Conservation (phyloP, 768 basidiomycete genomes). For the Amanita polypyramis region DNA sequence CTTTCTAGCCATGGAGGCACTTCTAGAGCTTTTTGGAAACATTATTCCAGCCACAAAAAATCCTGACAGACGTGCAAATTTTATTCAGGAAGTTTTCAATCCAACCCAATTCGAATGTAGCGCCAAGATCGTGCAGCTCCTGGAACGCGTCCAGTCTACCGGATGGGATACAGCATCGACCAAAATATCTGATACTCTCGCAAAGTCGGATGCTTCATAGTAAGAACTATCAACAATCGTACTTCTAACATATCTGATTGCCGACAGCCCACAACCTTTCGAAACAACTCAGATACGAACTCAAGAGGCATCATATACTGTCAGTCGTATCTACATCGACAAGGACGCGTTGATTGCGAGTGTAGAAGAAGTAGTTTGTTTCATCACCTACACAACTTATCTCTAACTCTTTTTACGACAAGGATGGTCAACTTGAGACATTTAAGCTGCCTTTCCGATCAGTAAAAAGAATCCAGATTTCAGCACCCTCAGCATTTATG, state of each 20-base stretch:
- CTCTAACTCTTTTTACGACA: background rate
- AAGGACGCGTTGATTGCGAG: conserved; percentile 40
- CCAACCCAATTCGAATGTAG: conserved; percentile 25
- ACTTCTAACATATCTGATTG: background rate
- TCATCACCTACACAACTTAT: conserved; percentile 6
- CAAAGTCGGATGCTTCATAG: conserved; percentile 35
- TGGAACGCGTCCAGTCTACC: conserved; percentile 29
- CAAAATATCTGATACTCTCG: conserved; percentile 37
- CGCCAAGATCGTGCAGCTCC: conserved; percentile 24
- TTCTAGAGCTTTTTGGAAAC: conserved; percentile 46
- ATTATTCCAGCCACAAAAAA: conserved; percentile 34
- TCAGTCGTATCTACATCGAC: conserved; percentile 44
- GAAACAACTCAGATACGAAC: conserved; percentile 24
- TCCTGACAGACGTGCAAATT: conserved; percentile 29
- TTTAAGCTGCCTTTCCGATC: conserved; percentile 33
- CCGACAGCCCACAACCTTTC: conserved; percentile 51
- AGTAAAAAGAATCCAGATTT: conserved; percentile 17
- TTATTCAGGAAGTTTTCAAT: conserved; percentile 43
- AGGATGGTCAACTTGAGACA: conserved; percentile 44
- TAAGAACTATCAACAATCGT: conserved; percentile 20
- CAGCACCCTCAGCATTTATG: conserved; percentile 16
- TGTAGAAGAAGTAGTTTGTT: conserved; percentile 25
- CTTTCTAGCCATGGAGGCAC: conserved; percentile 45
- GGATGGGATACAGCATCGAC: conserved; percentile 46
- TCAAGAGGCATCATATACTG: conserved; percentile 23